Evolutionary conservation across 176 grass and related monocot genomes (phyloP).

Genomic region (Lolium multiflorum): DNA sequence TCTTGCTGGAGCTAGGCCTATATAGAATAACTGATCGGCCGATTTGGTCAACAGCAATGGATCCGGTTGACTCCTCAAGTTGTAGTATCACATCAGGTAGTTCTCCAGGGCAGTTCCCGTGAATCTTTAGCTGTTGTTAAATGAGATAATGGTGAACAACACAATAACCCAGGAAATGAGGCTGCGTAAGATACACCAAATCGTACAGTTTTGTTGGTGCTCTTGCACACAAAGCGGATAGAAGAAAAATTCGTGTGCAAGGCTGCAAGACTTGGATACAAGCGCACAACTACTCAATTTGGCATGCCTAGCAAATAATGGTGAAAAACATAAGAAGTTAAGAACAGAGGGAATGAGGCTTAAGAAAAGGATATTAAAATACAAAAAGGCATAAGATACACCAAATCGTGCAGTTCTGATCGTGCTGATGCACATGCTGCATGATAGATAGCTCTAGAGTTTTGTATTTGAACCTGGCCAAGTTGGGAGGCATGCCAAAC

Average conservation of each 20-base stretch:
- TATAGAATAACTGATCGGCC: slow-evolving; percentile 91
- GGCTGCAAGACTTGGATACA: background rate
- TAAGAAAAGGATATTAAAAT: slow-evolving; percentile 16
- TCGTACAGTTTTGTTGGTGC: background rate
- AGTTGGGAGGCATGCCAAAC: background rate
- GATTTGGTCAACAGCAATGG: slow-evolving; percentile 69
- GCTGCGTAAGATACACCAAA: slow-evolving; percentile 1
- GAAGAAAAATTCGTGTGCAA: background rate
- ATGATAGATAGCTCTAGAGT: background rate
- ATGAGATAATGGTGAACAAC: slow-evolving; percentile 31
- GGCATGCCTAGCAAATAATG: background rate
- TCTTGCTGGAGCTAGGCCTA: slow-evolving; percentile 87
- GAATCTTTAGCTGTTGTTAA: slow-evolving; percentile 82
- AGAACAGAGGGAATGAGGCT: background rate
- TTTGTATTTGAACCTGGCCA: background rate
- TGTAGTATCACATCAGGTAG: slow-evolving; percentile 69
- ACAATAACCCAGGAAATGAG: slow-evolving; percentile 18
- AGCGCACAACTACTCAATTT: slow-evolving; percentile 3
- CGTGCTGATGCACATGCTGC: background rate
- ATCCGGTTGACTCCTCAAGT: slow-evolving; percentile 93
- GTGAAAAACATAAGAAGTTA: no score
- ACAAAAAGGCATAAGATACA: slow-evolving; percentile 29
- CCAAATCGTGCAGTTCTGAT: slow-evolving; percentile 5
- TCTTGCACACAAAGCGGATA: background rate
- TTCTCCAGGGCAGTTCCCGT: slow-evolving; percentile 81